A percentile compares a stretch with the other conserved stretches of the same genome.
Conservation (phyloP, 2,329 filamentous ascomycete genomes). For the Sporothrix variecibatus region DNA sequence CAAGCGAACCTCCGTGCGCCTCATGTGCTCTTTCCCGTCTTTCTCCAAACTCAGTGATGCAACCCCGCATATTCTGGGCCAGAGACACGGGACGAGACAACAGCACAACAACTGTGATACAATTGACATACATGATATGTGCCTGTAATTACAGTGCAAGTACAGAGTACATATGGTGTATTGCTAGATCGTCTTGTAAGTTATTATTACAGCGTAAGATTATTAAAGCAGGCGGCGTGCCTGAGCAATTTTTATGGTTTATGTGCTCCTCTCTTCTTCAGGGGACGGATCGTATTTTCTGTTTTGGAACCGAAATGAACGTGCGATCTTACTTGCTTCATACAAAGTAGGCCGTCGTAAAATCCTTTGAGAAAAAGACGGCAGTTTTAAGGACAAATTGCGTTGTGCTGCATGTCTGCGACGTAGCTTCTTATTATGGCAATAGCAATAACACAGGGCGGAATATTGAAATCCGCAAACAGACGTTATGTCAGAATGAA, state of each 20-base stretch:
- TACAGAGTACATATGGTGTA: neutral
- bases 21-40: neutral
- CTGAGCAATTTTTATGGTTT: neutral
- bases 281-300: neutral
- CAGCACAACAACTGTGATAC: neutral
- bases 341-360: neutral
- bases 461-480: slow-evolving; percentile 1
- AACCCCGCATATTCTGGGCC: slow-evolving; percentile 15
- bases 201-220: neutral
- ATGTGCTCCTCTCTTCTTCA: neutral
- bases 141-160: neutral
- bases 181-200: neutral
- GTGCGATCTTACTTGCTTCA: neutral
- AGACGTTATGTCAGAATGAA: neutral
- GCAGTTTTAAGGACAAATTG: neutral
- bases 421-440: neutral
- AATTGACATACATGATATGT: neutral
- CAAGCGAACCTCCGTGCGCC: neutral
- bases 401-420: neutral
- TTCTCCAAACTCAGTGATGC: neutral
- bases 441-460: neutral
- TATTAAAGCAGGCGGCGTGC: neutral
- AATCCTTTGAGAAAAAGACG: neutral
- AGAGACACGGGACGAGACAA: neutral
- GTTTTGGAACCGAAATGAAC: neutral